Conservation (phyloP, 83 land plant genomes). For the Thuja plicata region DNA sequence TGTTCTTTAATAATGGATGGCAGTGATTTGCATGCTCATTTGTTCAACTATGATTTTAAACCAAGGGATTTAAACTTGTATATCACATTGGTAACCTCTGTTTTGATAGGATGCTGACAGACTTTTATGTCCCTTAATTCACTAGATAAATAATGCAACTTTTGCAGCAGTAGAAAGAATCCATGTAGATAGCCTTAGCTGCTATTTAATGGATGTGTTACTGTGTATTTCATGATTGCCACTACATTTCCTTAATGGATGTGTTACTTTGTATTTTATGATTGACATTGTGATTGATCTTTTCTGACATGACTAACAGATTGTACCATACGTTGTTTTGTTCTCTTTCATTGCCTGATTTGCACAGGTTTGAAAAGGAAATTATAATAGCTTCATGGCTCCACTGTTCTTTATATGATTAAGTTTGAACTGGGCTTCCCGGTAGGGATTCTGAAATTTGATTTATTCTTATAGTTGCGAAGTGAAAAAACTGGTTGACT, state of each 20-base stretch:
- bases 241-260: not conserved
- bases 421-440: not conserved
- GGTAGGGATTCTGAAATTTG: not conserved
- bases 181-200: not conserved
- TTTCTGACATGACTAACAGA: not conserved
- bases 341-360: not conserved
- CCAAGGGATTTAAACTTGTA: not conserved
- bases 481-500: not conserved
- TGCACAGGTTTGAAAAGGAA: not conserved
- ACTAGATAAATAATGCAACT: not conserved
- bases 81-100: not conserved
- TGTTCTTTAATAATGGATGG: not conserved
- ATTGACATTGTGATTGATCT: not conserved
- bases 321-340: not conserved
- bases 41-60: not conserved
- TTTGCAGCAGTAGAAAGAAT: not conserved
- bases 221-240: not conserved
- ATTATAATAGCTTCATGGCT: not conserved
- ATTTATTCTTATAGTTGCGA: not conserved
- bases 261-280: not conserved
- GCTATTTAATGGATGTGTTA: not conserved
- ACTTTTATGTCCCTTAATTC: not conserved
- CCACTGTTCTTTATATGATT: not conserved
- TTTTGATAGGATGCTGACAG: not conserved
- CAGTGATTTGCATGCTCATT: not conserved